phyloP scores from a whole-genome alignment of 192 early-diverging fungal species.

The Podila horticola region DNA sequence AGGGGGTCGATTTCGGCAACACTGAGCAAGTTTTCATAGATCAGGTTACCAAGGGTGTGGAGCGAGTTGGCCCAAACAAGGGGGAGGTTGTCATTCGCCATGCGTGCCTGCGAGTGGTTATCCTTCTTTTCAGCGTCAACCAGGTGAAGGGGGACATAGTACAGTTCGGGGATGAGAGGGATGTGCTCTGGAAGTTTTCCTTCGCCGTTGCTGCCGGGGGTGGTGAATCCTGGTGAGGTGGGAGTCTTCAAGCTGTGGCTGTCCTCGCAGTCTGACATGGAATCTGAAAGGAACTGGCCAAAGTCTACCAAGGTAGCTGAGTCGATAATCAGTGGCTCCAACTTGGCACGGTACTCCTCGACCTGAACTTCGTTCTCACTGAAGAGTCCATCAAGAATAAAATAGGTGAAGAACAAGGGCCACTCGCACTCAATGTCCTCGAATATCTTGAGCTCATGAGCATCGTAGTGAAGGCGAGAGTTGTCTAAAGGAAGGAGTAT shows the following conservation, averaged over 20 bases:
- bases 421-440: slow-evolving; percentile 87
- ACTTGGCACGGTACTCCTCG: slow-evolving; percentile 70
- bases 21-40: slow-evolving; percentile 76
- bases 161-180: slow-evolving; percentile 73
- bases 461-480: slow-evolving; percentile 78
- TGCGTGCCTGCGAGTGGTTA: slow-evolving; percentile 72
- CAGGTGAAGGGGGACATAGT: slow-evolving; percentile 74
- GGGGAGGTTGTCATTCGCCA: slow-evolving; percentile 86
- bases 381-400: slow-evolving; percentile 83
- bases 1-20: slow-evolving; percentile 84
- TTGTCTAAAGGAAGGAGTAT: slow-evolving; percentile 52
- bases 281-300: slow-evolving; percentile 36
- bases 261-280: slow-evolving; percentile 21
- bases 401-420: slow-evolving; percentile 88
- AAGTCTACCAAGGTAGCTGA: slow-evolving; percentile 63
- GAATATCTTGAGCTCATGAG: slow-evolving; percentile 81
- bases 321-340: slow-evolving; percentile 75
- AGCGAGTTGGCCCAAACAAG: slow-evolving; percentile 88
- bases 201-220: slow-evolving; percentile 10
- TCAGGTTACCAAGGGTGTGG: slow-evolving; percentile 76
- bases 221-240: slow-evolving; percentile 22
- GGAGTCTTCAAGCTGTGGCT: slow-evolving; percentile 19
- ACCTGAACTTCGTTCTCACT: slow-evolving; percentile 68
- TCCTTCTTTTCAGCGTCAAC: slow-evolving; percentile 74
- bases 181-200: slow-evolving; percentile 47